Evolutionary conservation across 2,329 filamentous ascomycete species (phyloP), one percentile per base, ranked within the genome.

Genomic region (Colletotrichum viniferum): DNA sequence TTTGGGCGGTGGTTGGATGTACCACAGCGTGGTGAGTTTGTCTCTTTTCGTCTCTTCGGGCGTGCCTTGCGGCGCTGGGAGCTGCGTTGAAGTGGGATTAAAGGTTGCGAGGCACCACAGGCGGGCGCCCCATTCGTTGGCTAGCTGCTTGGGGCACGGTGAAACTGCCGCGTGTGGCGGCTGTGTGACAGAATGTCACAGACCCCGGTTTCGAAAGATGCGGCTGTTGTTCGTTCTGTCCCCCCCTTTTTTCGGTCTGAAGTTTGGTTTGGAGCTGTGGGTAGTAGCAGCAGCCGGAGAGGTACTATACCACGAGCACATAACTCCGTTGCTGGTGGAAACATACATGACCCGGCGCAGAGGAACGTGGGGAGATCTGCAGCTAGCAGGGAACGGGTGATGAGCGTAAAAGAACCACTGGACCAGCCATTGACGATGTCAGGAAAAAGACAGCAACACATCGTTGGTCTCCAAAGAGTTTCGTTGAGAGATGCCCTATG

Each of bases 161-260:
- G 76, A 77, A 77, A 77, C 76, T 74, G 74, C 58, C 56, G 66
- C 71, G 67, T 69, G 66, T 68, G 76, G 69, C 69, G 76, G 71
- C 62, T 62, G 76, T 77, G 74, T 76, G 76, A 77, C 69, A 76
- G 43, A 67, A 21, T 76, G 76, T 76, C 76, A 69, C 76, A 77
- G 76, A 69, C 74, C 74, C 76, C 67, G 32, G 76, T 74, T 76
- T 76, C 69, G 73, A 67, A 61, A 32, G 24, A 21, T n/a, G 62
- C 67, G 38, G 55, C n/a, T 52, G 55, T 21, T 48, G 26, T 52
- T 69, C n/a, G 4, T 34, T 52, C 34, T 26, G 5, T 16, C 18
- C 6, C 55, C 43, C 12, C 28, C 56, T 36, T 32, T 38, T 16
- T 26, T 63, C 28, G 18, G 60, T 18, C 38, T 32, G 48, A 36